These are phyloP conservation scores for Colletotrichum agaves DNA, from an alignment of 2,329 filamentous ascomycete genomes.

Conservation along the genomic window DNA sequence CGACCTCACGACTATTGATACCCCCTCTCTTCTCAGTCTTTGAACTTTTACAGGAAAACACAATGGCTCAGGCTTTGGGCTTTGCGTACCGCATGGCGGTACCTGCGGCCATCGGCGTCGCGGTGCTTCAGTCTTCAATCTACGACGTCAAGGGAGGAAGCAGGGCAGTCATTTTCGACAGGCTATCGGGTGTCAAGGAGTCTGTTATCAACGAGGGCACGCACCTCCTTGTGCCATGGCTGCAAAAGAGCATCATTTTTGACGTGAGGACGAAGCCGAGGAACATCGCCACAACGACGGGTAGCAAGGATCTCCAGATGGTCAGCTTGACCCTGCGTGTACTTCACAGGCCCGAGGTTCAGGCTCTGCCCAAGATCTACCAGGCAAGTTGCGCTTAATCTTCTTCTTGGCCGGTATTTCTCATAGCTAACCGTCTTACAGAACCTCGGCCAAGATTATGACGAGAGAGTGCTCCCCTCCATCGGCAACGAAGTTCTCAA, in stretches of 20 bases:
- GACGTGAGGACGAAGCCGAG: conserved; percentile 97
- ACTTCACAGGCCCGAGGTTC: conserved; percentile 92
- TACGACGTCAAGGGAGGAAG: conserved; percentile 98
- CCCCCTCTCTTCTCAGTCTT: background rate
- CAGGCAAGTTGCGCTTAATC: conserved; percentile 70
- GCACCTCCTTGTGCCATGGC: conserved; percentile 94
- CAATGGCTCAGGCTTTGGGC: conserved; percentile 65
- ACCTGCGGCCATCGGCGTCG: conserved; percentile 75
- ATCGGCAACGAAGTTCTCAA: conserved; percentile 99
- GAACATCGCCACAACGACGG: conserved; percentile 97
- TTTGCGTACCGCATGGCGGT: conserved; percentile 76
- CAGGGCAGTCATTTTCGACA: conserved; percentile 97
- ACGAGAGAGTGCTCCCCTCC: conserved; percentile 96
- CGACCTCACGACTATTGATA: background rate
- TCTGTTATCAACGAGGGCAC: conserved; percentile 94
- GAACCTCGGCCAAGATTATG: conserved; percentile 98
- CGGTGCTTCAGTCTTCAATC: conserved; percentile 79
- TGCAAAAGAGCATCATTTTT: conserved; percentile 94
- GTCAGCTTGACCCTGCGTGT: conserved; percentile 97
- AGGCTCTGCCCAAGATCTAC: conserved; percentile 95
- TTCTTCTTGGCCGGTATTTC: too few species aligned
- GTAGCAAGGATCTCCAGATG: conserved; percentile 99
- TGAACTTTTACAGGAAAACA: background rate
- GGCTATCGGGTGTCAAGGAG: conserved; percentile 91
- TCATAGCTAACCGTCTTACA: conserved; percentile 49